Conservation (phyloP, 192 early-diverging fungal species). For the Tieghemiomyces parasiticus region DNA sequence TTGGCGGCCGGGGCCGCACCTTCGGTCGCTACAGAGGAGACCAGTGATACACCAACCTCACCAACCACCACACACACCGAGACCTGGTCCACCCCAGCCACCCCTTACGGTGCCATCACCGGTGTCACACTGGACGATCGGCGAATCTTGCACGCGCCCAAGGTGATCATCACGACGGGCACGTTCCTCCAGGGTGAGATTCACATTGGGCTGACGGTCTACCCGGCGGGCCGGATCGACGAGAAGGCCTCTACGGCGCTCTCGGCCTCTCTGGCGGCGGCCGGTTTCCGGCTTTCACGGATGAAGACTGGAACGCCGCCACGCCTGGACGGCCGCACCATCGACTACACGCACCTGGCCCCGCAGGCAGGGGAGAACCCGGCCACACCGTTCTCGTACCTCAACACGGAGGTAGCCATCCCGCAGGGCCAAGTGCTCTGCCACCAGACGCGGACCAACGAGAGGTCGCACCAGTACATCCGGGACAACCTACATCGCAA, state of each 20-base stretch:
- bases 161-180: slow-evolving; percentile 65
- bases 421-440: slow-evolving; percentile 53
- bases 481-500: slow-evolving; percentile 56
- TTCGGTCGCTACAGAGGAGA: slow-evolving; percentile 20
- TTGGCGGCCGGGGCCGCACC: neutral
- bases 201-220: slow-evolving; percentile 53
- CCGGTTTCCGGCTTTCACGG: slow-evolving; percentile 60
- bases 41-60: no score
- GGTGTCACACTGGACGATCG: slow-evolving; percentile 52
- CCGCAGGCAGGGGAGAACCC: slow-evolving; percentile 56
- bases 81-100: slow-evolving; percentile 16
- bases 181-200: slow-evolving; percentile 74
- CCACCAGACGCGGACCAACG: slow-evolving; percentile 62
- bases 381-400: slow-evolving; percentile 57
- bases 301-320: slow-evolving; percentile 80
- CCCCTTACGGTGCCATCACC: slow-evolving; percentile 16
- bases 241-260: slow-evolving; percentile 60
- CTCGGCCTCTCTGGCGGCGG: slow-evolving; percentile 53
- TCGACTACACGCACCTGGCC: slow-evolving; percentile 49
- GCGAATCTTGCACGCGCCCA: slow-evolving; percentile 46
- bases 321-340: slow-evolving; percentile 54
- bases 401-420: slow-evolving; percentile 50
- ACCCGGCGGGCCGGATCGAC: slow-evolving; percentile 53
- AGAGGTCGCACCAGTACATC: slow-evolving; percentile 47
- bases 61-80: slow-evolving; percentile 12